A percentile compares a stretch with the other conserved stretches of the same genome.
Evolutionary conservation across 306 rosid species (phyloP).

Genomic region (Rosa chinensis): DNA sequence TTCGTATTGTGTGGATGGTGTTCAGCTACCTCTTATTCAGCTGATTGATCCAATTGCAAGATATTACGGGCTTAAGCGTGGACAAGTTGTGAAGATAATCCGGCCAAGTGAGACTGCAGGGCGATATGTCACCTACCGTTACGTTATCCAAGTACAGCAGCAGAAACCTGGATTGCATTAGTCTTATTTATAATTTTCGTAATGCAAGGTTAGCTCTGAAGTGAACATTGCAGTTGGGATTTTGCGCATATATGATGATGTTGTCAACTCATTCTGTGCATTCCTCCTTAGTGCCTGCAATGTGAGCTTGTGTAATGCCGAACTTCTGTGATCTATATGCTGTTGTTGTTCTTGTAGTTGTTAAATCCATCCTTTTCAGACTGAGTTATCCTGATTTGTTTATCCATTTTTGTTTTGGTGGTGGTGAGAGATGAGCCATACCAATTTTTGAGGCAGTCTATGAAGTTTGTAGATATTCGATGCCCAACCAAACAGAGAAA

Average conservation of each 20-base stretch:
- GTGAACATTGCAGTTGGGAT: not conserved
- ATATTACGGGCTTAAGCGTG: constrained; percentile 89
- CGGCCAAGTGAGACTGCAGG: constrained; percentile 90
- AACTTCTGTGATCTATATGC: not conserved
- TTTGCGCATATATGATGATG: not conserved
- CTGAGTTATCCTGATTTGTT: not conserved
- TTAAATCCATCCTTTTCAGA: not conserved
- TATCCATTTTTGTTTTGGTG: not conserved
- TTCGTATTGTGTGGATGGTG: not conserved
- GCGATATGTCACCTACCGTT: constrained; percentile 76
- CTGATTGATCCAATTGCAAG: constrained; percentile 80
- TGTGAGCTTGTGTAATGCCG: not conserved
- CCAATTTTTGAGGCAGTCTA: not conserved
- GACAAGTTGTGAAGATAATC: constrained; percentile 86
- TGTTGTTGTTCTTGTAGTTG: not conserved
- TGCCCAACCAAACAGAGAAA: not conserved
- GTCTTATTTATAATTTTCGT: not conserved
- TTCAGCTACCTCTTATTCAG: constrained; percentile 85
- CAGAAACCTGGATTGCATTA: not conserved
- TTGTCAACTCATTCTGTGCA: not conserved
- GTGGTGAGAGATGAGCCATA: not conserved
- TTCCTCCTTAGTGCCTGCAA: not conserved
- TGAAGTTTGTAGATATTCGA: not conserved
- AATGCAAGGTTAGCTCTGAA: not conserved
- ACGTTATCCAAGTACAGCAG: constrained; percentile 43